Evolutionary conservation across 225 moss, liverwort and hornwort genomes (phyloP), one percentile per base, ranked within the genome.

Genomic region (Polytrichum commune): DNA sequence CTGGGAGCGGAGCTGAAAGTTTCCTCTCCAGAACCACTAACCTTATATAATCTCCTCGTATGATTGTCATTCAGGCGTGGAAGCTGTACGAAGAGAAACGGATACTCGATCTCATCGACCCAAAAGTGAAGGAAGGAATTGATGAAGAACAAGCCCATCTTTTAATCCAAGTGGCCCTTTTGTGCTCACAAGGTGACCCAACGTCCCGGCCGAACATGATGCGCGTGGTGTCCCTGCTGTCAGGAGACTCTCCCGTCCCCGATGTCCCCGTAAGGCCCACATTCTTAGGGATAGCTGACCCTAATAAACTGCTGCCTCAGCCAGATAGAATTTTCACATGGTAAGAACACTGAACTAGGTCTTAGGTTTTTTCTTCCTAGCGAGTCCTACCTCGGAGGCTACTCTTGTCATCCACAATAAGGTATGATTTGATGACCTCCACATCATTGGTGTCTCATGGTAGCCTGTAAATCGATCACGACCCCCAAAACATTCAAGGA

Each of bases 121-220:
- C 78, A 25, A 81, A 67, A 65, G 76, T 87, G 69, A 74, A 67
- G 46, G 74, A 67, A 29, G 74, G 68, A 5, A 69, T 81, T 58
- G 81, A 79, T 24, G 78, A 78, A 63, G 74, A 63, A 62, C 78
- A 83, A 76, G 81, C 76, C 3, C 68, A 64, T 5, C 62, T 72
- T 32, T 33, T 87, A 18, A 83, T 87, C 30, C 54, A 74, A 68
- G 86, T 87, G 71, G 86, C 83, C 0, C 78, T 87, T 5, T 76
- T 87, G 23, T 87, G 86, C 73, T 71, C 86, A 3, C 83, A 87
- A 81, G 86, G 76, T 2, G 81, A 83, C 56, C 81, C 74, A 6
- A 55, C 74, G 0, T 76, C 76, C 1, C 83, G 86, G 22, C 86
- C 86, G 3, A 76, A 79, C 28, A 78, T 81, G 83, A 54, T 46